These are phyloP conservation scores for Cryptosporidium xiaoi DNA, from an alignment of 169 alveolate species.

Conservation along the genomic window DNA sequence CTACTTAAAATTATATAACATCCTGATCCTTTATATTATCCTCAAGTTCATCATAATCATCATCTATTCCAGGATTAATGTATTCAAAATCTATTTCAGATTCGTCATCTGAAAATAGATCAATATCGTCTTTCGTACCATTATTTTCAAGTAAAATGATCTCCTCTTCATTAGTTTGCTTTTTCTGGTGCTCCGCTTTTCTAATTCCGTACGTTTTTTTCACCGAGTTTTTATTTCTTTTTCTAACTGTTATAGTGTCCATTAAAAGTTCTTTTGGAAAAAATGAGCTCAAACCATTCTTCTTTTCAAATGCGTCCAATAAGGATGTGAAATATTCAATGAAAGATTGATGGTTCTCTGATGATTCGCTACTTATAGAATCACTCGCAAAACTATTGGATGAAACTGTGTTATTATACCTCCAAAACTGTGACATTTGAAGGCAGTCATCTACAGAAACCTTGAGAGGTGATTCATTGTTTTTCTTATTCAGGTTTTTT, in stretches of 20 bases:
- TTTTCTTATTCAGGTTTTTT: neutral
- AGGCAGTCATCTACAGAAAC: slow-evolving; percentile 35
- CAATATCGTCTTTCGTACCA: slow-evolving; percentile 22
- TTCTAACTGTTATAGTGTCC: slow-evolving; percentile 1
- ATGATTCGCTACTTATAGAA: neutral
- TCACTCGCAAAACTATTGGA: neutral
- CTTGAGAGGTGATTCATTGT: neutral
- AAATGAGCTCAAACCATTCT: slow-evolving; percentile 1
- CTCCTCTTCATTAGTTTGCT: slow-evolving; percentile 37
- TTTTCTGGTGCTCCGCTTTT: neutral
- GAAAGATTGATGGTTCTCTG: neutral
- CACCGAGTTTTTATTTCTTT: neutral
- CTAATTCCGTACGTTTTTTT: neutral
- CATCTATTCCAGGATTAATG: slow-evolving; percentile 7
- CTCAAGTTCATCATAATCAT: slow-evolving; percentile 66
- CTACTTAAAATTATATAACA: slow-evolving; percentile 7
- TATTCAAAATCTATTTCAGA: slow-evolving; percentile 48
- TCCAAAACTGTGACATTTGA: slow-evolving; percentile 52
- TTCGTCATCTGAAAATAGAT: slow-evolving; percentile 21
- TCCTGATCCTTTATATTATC: slow-evolving; percentile 65
- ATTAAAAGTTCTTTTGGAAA: slow-evolving; percentile 36
- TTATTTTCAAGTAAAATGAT: neutral
- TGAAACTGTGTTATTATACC: neutral
- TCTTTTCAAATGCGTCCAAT: slow-evolving; percentile 1
- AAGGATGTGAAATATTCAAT: slow-evolving; percentile 51